These are phyloP conservation scores for Pseudozyma sp. DNA, from an alignment of 1,284 basidiomycete species.

Conservation along the genomic window DNA sequence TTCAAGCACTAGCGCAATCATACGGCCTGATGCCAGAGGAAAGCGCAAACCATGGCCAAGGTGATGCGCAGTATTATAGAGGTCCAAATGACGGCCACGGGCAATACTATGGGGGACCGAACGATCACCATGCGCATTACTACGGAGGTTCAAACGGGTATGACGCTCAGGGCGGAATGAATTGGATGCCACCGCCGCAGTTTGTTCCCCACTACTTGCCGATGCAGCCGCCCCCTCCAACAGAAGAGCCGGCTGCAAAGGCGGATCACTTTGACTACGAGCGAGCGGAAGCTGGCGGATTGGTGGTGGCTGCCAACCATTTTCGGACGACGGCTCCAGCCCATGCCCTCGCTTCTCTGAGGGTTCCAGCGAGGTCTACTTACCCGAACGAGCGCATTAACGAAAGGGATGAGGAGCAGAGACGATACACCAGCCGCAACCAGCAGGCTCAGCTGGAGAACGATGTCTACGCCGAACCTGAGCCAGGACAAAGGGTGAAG, in stretches of 20 bases:
- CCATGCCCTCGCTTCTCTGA: neutral
- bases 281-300: constrained; percentile 21
- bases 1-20: constrained; percentile 6
- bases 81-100: no score
- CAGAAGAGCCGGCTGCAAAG: constrained; percentile 8
- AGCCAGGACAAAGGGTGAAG: constrained; percentile 21
- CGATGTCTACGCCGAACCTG: constrained; percentile 17
- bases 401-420: no score
- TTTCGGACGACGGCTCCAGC: neutral
- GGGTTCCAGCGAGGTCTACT: neutral
- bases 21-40: constrained; percentile 1
- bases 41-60: neutral
- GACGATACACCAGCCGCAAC: neutral
- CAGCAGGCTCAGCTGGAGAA: neutral
- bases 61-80: no score
- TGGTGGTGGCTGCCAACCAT: constrained; percentile 5
- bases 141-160: no score
- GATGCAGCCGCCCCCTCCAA: neutral
- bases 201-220: neutral
- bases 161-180: no score
- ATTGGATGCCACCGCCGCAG: neutral
- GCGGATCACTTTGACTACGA: constrained; percentile 28
- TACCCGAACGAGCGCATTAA: no score
- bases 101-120: no score
- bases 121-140: no score